Conservation (phyloP, 352 stramenopile genomes). For the Phytopythium boreale region DNA sequence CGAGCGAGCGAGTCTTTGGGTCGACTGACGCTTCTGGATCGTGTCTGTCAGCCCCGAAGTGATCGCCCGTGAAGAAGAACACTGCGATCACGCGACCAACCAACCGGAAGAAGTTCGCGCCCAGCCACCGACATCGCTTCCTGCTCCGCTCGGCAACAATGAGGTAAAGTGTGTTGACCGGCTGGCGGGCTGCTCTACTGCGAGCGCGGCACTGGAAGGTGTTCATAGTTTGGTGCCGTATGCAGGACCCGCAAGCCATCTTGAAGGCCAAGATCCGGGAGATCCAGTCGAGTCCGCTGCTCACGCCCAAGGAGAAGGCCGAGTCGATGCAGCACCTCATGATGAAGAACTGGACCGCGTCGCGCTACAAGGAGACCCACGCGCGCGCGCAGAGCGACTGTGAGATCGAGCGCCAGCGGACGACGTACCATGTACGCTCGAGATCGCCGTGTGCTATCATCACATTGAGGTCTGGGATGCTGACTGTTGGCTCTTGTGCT, state of each 20-base stretch:
- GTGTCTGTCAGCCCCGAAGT: constrained; percentile 5
- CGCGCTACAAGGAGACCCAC: constrained; percentile 45
- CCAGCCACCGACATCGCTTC: constrained; percentile 27
- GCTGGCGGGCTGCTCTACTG: background rate
- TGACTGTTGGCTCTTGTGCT: background rate
- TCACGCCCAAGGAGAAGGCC: constrained; percentile 81
- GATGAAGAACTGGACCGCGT: constrained; percentile 84
- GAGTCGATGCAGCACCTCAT: constrained; percentile 83
- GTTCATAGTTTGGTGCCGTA: background rate
- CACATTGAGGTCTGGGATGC: background rate
- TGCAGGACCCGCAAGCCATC: constrained; percentile 44
- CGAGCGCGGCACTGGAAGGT: background rate
- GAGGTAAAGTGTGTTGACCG: constrained; percentile 29
- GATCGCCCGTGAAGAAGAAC: constrained; percentile 13
- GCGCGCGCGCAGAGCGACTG: constrained; percentile 38
- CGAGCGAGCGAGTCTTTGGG: background rate
- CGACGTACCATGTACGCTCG: constrained; percentile 55
- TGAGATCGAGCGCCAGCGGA: constrained; percentile 40
- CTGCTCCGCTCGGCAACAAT: constrained; percentile 48
- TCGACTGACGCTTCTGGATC: background rate
- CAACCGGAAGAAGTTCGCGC: constrained; percentile 31
- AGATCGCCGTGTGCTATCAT: background rate
- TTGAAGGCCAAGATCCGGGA: constrained; percentile 75
- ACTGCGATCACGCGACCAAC: constrained; percentile 29
- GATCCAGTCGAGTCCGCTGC: constrained; percentile 72